A percentile compares a stretch with the other conserved stretches of the same genome.
These are phyloP conservation scores for Coccinonectria pachysandricola DNA, from an alignment of 2,329 filamentous ascomycete species.

Conservation along the genomic window DNA sequence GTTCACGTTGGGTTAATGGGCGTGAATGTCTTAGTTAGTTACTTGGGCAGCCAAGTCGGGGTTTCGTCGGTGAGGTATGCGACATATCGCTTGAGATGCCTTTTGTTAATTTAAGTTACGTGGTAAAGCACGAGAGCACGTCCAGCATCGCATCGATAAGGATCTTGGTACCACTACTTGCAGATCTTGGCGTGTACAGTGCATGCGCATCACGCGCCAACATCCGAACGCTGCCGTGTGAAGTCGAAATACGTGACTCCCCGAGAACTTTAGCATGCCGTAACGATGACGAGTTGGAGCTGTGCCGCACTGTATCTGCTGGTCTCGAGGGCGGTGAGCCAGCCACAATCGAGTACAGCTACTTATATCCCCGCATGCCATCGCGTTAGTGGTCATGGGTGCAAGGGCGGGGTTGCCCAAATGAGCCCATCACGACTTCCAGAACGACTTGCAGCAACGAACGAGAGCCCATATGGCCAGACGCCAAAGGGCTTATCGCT, in stretches of 20 bases:
- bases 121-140: slow-evolving; percentile 18
- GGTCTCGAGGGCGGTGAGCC: slow-evolving; percentile 7
- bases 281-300: slow-evolving; percentile 13
- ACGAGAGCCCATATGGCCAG: slow-evolving; percentile 1
- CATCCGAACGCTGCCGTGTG: slow-evolving; percentile 1
- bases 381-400: slow-evolving; percentile 16
- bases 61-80: slow-evolving; percentile 6
- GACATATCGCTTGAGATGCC: slow-evolving; percentile 7
- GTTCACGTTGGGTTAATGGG: no score
- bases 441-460: slow-evolving; percentile 2
- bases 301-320: slow-evolving; percentile 12
- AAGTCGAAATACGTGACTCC: slow-evolving; percentile 1
- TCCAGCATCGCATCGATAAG: slow-evolving; percentile 11
- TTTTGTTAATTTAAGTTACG: no score
- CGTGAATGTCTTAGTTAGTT: no score
- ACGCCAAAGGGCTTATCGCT: slow-evolving; percentile 4
- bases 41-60: slow-evolving; percentile 15
- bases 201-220: slow-evolving; percentile 7
- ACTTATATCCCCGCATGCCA: slow-evolving; percentile 10
- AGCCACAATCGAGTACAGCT: slow-evolving; percentile 6
- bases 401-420: slow-evolving; percentile 15
- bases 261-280: slow-evolving; percentile 1
- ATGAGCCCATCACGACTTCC: slow-evolving; percentile 6
- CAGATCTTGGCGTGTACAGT: slow-evolving; percentile 8
- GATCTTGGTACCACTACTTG: slow-evolving; percentile 12